phyloP scores from a whole-genome alignment of 1,284 basidiomycete species.

The Anthracocystis walkeri region DNA sequence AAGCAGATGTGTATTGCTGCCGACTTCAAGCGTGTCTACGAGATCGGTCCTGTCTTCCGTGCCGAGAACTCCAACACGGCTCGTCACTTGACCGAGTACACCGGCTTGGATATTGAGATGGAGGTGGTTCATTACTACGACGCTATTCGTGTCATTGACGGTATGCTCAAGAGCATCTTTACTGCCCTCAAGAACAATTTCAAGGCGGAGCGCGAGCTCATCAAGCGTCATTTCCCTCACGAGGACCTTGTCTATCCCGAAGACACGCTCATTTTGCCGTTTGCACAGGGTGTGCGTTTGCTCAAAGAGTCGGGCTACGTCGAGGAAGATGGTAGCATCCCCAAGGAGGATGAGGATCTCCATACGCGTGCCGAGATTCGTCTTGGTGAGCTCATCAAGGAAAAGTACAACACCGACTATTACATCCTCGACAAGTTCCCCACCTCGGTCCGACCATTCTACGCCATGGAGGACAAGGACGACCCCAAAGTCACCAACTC shows the following conservation, averaged over 20 bases:
- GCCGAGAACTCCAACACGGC: constrained; percentile 68
- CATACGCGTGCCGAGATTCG: constrained; percentile 93
- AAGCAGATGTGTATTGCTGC: constrained; percentile 68
- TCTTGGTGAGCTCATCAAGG: constrained; percentile 86
- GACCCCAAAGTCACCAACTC: constrained; percentile 62
- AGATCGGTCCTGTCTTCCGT: constrained; percentile 67
- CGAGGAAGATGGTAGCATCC: constrained; percentile 60
- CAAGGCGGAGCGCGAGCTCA: constrained; percentile 47
- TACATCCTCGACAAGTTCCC: constrained; percentile 70
- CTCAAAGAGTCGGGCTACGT: constrained; percentile 68
- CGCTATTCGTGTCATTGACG: constrained; percentile 62
- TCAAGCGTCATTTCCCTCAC: constrained; percentile 57
- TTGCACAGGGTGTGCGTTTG: constrained; percentile 87
- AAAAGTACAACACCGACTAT: constrained; percentile 90
- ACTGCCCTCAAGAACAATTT: constrained; percentile 46
- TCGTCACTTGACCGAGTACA: constrained; percentile 67
- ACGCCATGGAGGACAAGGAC: constrained; percentile 75
- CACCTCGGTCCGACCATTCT: constrained; percentile 91
- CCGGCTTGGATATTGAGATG: constrained; percentile 67
- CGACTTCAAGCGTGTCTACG: constrained; percentile 65
- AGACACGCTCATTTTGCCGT: constrained; percentile 75
- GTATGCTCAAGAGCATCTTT: constrained; percentile 66
- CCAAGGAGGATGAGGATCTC: constrained; percentile 62
- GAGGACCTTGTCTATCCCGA: constrained; percentile 69
- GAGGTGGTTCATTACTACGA: constrained; percentile 66